Evolutionary conservation across 495 filamentous ascomycete species (phyloP), one percentile per base, ranked within the genome.

Genomic region (Amphirosellinia nigrospora): DNA sequence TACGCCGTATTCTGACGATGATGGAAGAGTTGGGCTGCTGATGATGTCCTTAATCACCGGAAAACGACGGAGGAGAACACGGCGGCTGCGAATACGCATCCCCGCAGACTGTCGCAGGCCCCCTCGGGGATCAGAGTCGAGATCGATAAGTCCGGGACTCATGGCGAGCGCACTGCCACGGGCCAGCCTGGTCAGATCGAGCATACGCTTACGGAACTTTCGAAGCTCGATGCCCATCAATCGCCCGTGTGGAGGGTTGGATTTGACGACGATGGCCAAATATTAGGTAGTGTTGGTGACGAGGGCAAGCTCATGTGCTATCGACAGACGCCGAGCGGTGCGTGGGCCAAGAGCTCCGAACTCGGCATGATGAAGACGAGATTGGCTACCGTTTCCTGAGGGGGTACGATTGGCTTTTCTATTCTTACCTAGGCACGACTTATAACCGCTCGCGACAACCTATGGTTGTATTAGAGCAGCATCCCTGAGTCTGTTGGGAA

Each of bases 251-350:
- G 88, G 88, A 79, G 85, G 63, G 86, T 89, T 7, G 83, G 79
- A 3, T 90, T 89, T 73, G 87, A 89, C 68, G 85, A 86, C 32
- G 88, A 89, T 61, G 88, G 88, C 10, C 86, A 87, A 67, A 83
- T 89, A 30, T 71, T 90, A 62, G 87, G 85, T 1, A 87, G 83
- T 21, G 85, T 86, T 6, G 88, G 88, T 4, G 88, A 90, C 65
- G 88, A 90, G 74, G 88, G 88, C 13, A 87, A 84, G 73, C 77
- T 90, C 26, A 78, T 86, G 72, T 82, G 88, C 61, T 89, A 88
- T 76, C 81, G 86, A 30, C 82, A 86, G 72, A 81, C 79, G 55
- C 86, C 86, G 1, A 82, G 84, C 70, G 86, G 86, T 8, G 69
- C 76, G 21, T 88, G 86, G 86, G 85, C 83, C 1, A 86, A 85